phyloP scores from a whole-genome alignment of 2,329 filamentous ascomycete species.

The Allantophomopsis lycopodina region DNA sequence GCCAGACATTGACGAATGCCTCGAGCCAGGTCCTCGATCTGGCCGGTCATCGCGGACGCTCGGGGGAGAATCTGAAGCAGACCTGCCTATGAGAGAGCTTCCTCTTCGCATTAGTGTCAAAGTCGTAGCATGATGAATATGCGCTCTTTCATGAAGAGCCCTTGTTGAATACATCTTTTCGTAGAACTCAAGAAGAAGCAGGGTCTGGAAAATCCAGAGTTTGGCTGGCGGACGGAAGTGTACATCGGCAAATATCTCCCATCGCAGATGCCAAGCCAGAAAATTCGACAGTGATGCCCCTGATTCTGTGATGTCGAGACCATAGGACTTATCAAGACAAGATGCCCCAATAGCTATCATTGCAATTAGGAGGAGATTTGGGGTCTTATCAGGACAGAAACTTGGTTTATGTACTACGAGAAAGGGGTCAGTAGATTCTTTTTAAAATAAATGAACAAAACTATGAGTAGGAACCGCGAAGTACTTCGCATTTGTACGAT shows the following conservation, averaged over 20 bases:
- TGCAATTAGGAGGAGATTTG: conserved; percentile 69
- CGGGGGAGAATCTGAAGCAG: conserved; percentile 71
- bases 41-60: conserved; percentile 37
- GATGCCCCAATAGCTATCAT: conserved; percentile 90
- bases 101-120: conserved; percentile 91
- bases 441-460: no score
- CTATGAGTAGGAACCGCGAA: not conserved
- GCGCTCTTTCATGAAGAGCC: conserved; percentile 81
- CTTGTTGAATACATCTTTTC: conserved; percentile 97
- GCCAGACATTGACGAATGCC: conserved; percentile 48
- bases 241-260: conserved; percentile 86
- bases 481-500: no score
- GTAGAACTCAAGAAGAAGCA: conserved; percentile 80
- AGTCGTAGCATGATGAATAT: conserved; percentile 93
- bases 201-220: conserved; percentile 87
- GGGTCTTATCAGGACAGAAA: conserved; percentile 77
- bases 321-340: conserved; percentile 73
- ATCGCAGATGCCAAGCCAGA: conserved; percentile 82
- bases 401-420: conserved; percentile 68
- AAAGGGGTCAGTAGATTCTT: conserved; percentile 7
- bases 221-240: conserved; percentile 88
- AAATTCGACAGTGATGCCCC: conserved; percentile 83
- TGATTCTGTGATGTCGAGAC: conserved; percentile 56
- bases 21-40: conserved; percentile 28
- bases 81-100: conserved; percentile 77